Evolutionary conservation across 176 grass and related monocot species (phyloP), one percentile per base, ranked within the genome.

Genomic region (Oryza glaberrima): DNA sequence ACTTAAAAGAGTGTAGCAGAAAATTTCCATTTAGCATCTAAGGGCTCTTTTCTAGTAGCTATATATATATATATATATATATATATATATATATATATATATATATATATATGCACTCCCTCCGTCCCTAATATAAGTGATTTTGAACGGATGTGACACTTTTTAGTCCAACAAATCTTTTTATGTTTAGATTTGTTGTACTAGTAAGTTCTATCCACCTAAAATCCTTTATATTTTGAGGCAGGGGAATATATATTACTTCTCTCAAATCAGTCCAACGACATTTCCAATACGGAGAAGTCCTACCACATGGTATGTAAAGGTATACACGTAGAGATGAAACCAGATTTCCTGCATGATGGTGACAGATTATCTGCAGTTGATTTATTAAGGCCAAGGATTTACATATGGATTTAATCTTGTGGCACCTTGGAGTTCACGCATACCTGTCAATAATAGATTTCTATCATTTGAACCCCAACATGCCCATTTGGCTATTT

Each of bases 21-120:
- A 64, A 88, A 88, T 70, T 78, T 25, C 45, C 36, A 45, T 67
- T 68, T 65, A 47, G 26, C 67, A 49, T 15, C 60, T 41, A 17
- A 25, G 28, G 28, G 8, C 34, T 67, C n/a, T 38, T 48, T 52
- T 28, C 60, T 23, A 23, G 23, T 22, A 22, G 22, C 22, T 26
- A 26, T 26, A 26, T 26, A 26, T 26, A 26, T 26, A 26, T 26
- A 26, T 26, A 26, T 26, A 26, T 26, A 26, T 26, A 26, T 26
- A 26, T 26, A 26, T 26, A 26, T 26, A 26, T 26, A 1, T 26
- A 26, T 26, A 1, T 26, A 26, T 26, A 1, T 26, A 26, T 26
- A 1, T 64, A 66, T 63, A 23, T 63, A 63, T 38, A 7, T 7
- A 38, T 7, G 6, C 36, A 36, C 35, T 36, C 35, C 30, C 30